A percentile compares a stretch with the other conserved stretches of the same genome.
Conservation (phyloP, 306 rosid species). For the Fragaria nilgerrensis region DNA sequence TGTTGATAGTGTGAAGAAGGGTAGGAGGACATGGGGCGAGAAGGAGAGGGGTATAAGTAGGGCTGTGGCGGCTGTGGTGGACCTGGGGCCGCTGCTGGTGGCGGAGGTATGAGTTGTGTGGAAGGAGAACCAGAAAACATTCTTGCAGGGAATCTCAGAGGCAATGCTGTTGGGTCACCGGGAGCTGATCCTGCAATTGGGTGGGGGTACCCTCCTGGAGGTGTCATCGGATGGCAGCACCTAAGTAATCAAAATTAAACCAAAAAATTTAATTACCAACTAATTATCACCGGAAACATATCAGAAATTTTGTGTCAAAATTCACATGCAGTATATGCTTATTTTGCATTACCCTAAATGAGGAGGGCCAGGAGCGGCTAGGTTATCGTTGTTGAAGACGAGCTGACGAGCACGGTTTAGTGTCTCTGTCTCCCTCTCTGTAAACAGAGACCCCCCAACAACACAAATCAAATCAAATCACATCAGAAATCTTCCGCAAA, state of each 20-base stretch:
- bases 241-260: constrained; percentile 23
- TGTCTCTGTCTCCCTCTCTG: constrained; percentile 99
- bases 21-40: constrained; percentile 46
- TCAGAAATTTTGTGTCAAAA: neutral
- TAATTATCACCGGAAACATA: neutral
- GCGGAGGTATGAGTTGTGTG: constrained; percentile 41
- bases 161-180: constrained; percentile 51
- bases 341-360: constrained; percentile 58
- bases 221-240: constrained; percentile 64
- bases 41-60: constrained; percentile 54
- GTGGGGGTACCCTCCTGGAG: constrained; percentile 55
- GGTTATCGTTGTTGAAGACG: constrained; percentile 75
- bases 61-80: constrained; percentile 31
- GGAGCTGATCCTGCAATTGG: constrained; percentile 33
- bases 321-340: neutral
- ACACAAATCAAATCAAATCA: constrained; percentile 24
- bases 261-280: neutral
- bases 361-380: constrained; percentile 54
- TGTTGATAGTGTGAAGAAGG: constrained; percentile 50
- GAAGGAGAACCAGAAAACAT: constrained; percentile 67
- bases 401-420: constrained; percentile 95
- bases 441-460: constrained; percentile 22
- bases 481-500: constrained; percentile 9
- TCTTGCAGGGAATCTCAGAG: constrained; percentile 70
- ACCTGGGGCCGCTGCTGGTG: constrained; percentile 13